Evolutionary conservation across 768 basidiomycete species (phyloP).

Genomic region (Hericium coralloides): DNA sequence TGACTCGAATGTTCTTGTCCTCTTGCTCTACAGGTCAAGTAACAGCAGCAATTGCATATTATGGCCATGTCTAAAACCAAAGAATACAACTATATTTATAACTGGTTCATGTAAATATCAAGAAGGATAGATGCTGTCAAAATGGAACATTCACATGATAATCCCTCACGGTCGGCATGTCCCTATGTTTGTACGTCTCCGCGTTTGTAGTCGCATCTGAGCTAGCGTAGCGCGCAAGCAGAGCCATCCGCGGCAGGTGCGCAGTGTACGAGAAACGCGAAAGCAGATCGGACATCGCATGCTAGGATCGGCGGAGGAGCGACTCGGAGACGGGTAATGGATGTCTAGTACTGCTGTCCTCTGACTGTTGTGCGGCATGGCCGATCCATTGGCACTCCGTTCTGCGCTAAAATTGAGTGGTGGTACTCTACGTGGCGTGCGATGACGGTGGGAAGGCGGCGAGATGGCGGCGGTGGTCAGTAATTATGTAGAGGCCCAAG

Average conservation of each 20-base stretch:
- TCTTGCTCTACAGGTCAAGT: no score
- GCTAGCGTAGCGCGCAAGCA: conserved; percentile 46
- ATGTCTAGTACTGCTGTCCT: not conserved
- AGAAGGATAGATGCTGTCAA: no score
- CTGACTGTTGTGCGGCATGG: not conserved
- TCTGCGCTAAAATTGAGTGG: not conserved
- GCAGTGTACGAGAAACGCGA: conserved; percentile 67
- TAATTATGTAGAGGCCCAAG: no score
- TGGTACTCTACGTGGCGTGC: not conserved
- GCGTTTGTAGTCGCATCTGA: conserved; percentile 68
- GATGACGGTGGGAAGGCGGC: not conserved
- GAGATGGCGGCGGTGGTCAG: not conserved
- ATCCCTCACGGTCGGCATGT: conserved; percentile 56
- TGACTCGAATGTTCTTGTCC: no score
- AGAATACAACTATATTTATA: no score
- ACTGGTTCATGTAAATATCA: no score
- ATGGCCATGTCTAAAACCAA: no score
- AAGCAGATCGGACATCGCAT: conserved; percentile 46
- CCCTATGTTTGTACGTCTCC: conserved; percentile 36
- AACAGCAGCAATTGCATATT: no score
- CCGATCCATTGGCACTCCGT: not conserved
- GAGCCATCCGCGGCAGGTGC: conserved; percentile 32
- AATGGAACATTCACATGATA: conserved; percentile 77
- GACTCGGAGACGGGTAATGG: conserved; percentile 8
- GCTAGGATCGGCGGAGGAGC: conserved; percentile 51